A percentile compares a stretch with the other conserved stretches of the same genome.
phyloP scores from a whole-genome alignment of 208 protist genomes.

The Kentomonas sorsogonicus region DNA sequence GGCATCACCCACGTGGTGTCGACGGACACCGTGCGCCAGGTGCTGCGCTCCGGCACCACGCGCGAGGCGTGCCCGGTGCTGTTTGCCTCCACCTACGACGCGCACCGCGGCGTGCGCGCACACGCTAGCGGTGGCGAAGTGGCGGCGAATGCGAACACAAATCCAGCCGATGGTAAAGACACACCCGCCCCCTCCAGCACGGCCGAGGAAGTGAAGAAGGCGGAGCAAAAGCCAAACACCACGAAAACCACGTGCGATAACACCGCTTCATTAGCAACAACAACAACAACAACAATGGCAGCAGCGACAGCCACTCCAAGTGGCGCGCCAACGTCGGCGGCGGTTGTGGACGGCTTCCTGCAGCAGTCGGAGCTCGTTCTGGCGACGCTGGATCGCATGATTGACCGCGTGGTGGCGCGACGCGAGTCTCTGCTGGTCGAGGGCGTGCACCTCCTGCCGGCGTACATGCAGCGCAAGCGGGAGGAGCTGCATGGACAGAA shows the following conservation, averaged over 20 bases:
- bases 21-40: conserved; percentile 89
- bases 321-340: conserved; percentile 5
- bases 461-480: conserved; percentile 29
- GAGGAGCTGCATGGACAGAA: conserved; percentile 26
- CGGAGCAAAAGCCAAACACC: no score
- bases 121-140: not conserved
- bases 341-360: conserved; percentile 24
- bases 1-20: conserved; percentile 82
- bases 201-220: no score
- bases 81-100: conserved; percentile 65
- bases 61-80: conserved; percentile 33
- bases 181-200: not conserved
- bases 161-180: conserved; percentile 11
- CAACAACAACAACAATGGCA: no score
- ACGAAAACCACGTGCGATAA: no score
- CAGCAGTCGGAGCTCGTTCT: conserved; percentile 25
- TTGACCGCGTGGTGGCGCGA: conserved; percentile 18
- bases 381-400: conserved; percentile 17
- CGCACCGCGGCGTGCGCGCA: conserved; percentile 12
- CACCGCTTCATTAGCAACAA: no score
- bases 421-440: conserved; percentile 50
- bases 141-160: not conserved
- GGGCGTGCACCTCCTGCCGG: conserved; percentile 50
- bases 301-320: no score
- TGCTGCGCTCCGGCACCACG: conserved; percentile 41